Base-by-base conservation (phyloP, 2,329 filamentous ascomycete genomes). In the Aspergillus japonicus region DNA sequence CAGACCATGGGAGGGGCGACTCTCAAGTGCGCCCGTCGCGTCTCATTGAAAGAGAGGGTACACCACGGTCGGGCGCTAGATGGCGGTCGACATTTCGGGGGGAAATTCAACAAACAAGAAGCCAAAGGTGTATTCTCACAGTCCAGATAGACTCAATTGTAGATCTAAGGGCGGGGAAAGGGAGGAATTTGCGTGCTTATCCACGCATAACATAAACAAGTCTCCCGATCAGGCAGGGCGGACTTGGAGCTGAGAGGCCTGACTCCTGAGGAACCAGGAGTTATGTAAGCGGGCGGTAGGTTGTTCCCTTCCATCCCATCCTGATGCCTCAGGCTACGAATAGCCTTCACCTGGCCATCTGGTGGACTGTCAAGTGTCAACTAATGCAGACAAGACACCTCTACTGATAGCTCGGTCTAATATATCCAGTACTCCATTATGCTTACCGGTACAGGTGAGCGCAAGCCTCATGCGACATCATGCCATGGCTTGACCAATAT, bases 171-270 rank as follows among this genome's bases (percentile, higher is more conserved):
- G 14, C 5, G 6, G 39, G 39, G 39, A 5, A 44, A 44, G 39
- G 42, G 29, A 19, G n/a, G 12, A 48, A 48, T 33, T 11, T 16
- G 16, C 16, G 5, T 21, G 44, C 47, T 19, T 19, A 35, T 39
- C 33, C 19, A 49, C 7, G 57, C 54, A 62, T 58, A 55, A 60
- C 59, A 64, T 72, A 75, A 75, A 76, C 73, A 75, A 73, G 63
- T 68, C 68, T 72, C 73, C 73, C 69, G 58, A 74, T 72, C 60
- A 59, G 72, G 73, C 68, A 72, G 67, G 50, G 55, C 31, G 58
- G 52, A 54, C 44, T 47, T 29, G 49, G 5, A n/a, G n/a, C n/a
- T n/a, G n/a, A 19, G 39, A 21, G 33, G 59, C 59, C 51, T n/a
- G n/a, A n/a, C n/a, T n/a, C n/a, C n/a, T 55, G 52, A 57, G 56